Conservation (phyloP, 1,284 basidiomycete species). For the Rhodotorula sp. region DNA sequence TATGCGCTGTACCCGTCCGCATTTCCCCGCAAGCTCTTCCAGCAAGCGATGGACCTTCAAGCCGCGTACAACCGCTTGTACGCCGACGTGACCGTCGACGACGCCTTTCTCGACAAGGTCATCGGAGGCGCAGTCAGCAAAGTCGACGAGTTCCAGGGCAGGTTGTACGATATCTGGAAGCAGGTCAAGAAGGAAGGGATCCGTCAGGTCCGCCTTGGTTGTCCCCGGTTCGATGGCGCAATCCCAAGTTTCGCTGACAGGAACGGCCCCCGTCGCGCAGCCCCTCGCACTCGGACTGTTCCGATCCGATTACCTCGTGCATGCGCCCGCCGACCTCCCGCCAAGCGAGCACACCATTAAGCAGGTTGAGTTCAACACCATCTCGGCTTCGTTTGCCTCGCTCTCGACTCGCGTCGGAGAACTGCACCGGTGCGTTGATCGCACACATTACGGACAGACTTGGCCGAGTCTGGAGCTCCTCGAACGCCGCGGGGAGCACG, state of each 20-base stretch:
- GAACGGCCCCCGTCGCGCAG: conserved; percentile 51
- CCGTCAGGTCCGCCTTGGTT: conserved; percentile 46
- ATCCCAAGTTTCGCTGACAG: not conserved
- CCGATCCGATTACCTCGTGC: conserved; percentile 92
- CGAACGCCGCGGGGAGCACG: not conserved
- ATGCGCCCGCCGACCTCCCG: conserved; percentile 53
- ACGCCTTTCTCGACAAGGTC: conserved; percentile 72
- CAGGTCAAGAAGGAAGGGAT: conserved; percentile 61
- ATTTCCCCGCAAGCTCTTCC: conserved; percentile 72
- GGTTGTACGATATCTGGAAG: conserved; percentile 84
- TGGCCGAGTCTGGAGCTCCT: too few relatives aligned
- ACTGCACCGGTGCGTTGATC: conserved; percentile 66
- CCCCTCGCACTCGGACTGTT: conserved; percentile 86
- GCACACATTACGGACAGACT: not conserved
- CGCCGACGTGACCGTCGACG: conserved; percentile 75
- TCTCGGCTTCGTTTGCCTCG: conserved; percentile 84
- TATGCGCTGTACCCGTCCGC: conserved; percentile 79
- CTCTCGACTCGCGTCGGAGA: conserved; percentile 71
- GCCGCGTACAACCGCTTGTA: conserved; percentile 81
- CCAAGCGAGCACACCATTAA: conserved; percentile 58
- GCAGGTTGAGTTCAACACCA: conserved; percentile 98
- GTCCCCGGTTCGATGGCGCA: not conserved
- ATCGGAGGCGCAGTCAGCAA: conserved; percentile 77
- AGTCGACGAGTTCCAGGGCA: conserved; percentile 82
- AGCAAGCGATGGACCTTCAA: conserved; percentile 67